Evolutionary conservation across 106 monocot species (phyloP), one percentile per base, ranked within the genome.

Genomic region (Phalaenopsis equestris): DNA sequence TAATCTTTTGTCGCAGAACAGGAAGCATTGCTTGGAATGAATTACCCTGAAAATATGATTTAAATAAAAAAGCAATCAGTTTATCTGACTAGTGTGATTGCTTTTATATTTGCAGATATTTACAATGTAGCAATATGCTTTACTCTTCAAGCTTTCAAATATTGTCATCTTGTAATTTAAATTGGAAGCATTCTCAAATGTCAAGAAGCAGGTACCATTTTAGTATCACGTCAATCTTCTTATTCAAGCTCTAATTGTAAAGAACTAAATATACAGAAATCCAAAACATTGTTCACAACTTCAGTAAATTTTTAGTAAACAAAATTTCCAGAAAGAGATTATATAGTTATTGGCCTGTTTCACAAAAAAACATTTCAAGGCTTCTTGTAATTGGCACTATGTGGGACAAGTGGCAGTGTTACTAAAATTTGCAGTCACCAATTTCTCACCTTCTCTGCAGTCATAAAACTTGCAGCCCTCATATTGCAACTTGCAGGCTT

Each of bases 1-100:
- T 87, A 43, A 99, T 99, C 86, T 81, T 92, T 77, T 92, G 84
- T 79, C 89, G 86, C 30, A 95, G 72, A 70, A 75, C 41, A 72
- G 94, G 92, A 8, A 99, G 88, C 83, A 86, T 86, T 78, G 84
- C 83, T 82, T 94, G 94, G 73, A 99, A 99, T 18, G 86, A 79
- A 77, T 80, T 86, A 56, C 73, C 78, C 94, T 94, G 83, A n/a
- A 74, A 65, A 41, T 80, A 23, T 78, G 30, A 36, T 48, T n/a
- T 45, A 45, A 12, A 36, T 18, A 15, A 72, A 76, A 67, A 18
- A 5, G 52, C 16, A 37, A 19, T 42, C 49, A 70, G 45, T 43
- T 41, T 78, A 67, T 19, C 10, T 15, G 36, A 45, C 24, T 72
- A 72, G 11, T 72, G 11, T 43, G 74, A 74, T 45, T 6, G 7